phyloP scores from a whole-genome alignment of 306 rosid species.

The Cicer judaicum region DNA sequence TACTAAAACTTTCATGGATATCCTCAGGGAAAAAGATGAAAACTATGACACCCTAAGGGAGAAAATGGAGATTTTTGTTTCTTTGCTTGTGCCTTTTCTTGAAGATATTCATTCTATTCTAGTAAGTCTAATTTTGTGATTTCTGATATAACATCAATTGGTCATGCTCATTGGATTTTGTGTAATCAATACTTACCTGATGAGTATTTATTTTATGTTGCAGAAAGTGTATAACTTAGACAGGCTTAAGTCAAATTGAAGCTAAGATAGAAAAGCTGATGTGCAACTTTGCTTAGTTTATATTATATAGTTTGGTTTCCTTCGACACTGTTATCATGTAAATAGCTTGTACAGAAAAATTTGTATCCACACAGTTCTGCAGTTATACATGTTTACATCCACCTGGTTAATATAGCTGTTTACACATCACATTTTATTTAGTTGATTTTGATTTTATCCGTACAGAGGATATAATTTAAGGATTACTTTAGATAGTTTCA shows the following conservation, averaged over 20 bases:
- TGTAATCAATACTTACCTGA: background rate
- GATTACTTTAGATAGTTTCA: background rate
- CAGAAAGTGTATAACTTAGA: constrained; percentile 74
- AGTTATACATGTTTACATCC: constrained; percentile 31
- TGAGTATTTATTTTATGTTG: constrained; percentile 33
- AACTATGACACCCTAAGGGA: constrained; percentile 58
- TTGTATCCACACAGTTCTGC: constrained; percentile 24
- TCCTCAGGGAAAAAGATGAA: constrained; percentile 69
- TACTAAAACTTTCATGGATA: constrained; percentile 56
- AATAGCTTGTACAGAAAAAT: constrained; percentile 42
- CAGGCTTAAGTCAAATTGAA: constrained; percentile 64
- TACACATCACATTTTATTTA: constrained; percentile 27
- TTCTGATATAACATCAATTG: constrained; percentile 10
- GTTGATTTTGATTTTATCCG: constrained; percentile 16
- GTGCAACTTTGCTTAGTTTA: constrained; percentile 32
- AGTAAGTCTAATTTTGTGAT: constrained; percentile 53
- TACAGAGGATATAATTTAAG: constrained; percentile 19
- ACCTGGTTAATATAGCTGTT: constrained; percentile 11
- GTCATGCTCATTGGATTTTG: constrained; percentile 10
- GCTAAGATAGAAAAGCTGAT: constrained; percentile 34
- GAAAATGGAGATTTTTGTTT: constrained; percentile 64
- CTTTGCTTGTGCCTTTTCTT: constrained; percentile 70
- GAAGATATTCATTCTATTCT: constrained; percentile 70
- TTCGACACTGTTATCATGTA: constrained; percentile 21
- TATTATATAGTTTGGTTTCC: constrained; percentile 15